phyloP scores from a whole-genome alignment of 495 filamentous ascomycete genomes.

The Penicillium angulare region DNA sequence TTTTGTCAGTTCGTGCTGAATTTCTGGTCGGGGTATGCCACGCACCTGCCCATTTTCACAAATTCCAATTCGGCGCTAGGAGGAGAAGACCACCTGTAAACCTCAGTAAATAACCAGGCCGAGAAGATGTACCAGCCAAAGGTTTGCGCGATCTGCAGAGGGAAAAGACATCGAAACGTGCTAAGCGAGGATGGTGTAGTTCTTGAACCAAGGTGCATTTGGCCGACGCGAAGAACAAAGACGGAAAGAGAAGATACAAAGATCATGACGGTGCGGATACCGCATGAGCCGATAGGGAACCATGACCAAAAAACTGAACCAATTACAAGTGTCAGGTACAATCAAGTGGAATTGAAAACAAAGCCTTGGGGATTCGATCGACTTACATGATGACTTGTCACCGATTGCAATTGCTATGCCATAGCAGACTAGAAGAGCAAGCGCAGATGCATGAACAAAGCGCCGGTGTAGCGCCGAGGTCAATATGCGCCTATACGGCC shows the following conservation, averaged over 20 bases:
- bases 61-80: constrained; percentile 63
- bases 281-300: constrained; percentile 77
- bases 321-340: neutral
- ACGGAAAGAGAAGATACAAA: constrained; percentile 65
- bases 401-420: constrained; percentile 67
- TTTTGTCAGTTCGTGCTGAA: constrained; percentile 8
- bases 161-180: constrained; percentile 56
- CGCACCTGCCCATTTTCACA: constrained; percentile 64
- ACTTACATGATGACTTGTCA: constrained; percentile 66
- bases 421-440: constrained; percentile 71
- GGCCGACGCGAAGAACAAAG: constrained; percentile 81
- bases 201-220: constrained; percentile 69
- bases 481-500: constrained; percentile 82
- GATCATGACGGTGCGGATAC: constrained; percentile 67
- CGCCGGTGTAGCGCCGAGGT: constrained; percentile 85
- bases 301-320: constrained; percentile 73
- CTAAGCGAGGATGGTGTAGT: constrained; percentile 66
- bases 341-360: constrained; percentile 4
- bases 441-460: constrained; percentile 70
- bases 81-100: constrained; percentile 78
- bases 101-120: constrained; percentile 74
- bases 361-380: neutral
- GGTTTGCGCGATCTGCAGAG: constrained; percentile 62
- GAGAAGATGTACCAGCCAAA: constrained; percentile 72
- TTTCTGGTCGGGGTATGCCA: constrained; percentile 3